phyloP scores from a whole-genome alignment of 331 rosid genomes.

The Saraca asoca region DNA sequence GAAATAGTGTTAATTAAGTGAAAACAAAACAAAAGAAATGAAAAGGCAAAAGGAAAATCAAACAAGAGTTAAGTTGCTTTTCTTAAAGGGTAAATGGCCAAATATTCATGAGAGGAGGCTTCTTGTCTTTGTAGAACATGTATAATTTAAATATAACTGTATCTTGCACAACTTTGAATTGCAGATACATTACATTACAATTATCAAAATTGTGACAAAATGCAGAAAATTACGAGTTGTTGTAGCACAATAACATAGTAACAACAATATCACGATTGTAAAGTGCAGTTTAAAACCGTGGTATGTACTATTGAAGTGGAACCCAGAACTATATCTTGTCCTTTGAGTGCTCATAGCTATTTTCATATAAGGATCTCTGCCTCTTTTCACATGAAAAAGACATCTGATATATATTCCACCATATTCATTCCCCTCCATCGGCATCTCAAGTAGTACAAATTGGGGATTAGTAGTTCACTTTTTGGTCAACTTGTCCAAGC shows the following conservation, averaged over 20 bases:
- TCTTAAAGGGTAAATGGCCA: slow-evolving; percentile 18
- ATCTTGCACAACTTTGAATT: too few species aligned
- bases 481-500: slow-evolving; percentile 47
- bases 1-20: not conserved
- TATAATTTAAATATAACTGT: slow-evolving; percentile 30
- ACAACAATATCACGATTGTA: too few species aligned
- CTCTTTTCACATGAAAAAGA: slow-evolving; percentile 38
- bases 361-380: slow-evolving; percentile 15
- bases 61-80: not conserved
- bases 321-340: slow-evolving; percentile 27
- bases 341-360: slow-evolving; percentile 29
- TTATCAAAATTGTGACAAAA: too few species aligned
- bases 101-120: slow-evolving; percentile 27
- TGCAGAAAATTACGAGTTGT: too few species aligned
- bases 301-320: slow-evolving; percentile 1
- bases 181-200: too few species aligned
- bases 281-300: too few species aligned
- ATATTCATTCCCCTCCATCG: not conserved
- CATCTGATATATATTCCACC: slow-evolving; percentile 29
- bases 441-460: slow-evolving; percentile 29
- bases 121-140: slow-evolving; percentile 28
- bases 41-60: not conserved
- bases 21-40: too few species aligned
- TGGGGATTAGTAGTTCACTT: slow-evolving; percentile 24
- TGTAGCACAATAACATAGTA: too few species aligned